A percentile compares a stretch with the other conserved stretches of the same genome.
phyloP scores from a whole-genome alignment of 129 eudicot species.

The Solidago caesia region DNA sequence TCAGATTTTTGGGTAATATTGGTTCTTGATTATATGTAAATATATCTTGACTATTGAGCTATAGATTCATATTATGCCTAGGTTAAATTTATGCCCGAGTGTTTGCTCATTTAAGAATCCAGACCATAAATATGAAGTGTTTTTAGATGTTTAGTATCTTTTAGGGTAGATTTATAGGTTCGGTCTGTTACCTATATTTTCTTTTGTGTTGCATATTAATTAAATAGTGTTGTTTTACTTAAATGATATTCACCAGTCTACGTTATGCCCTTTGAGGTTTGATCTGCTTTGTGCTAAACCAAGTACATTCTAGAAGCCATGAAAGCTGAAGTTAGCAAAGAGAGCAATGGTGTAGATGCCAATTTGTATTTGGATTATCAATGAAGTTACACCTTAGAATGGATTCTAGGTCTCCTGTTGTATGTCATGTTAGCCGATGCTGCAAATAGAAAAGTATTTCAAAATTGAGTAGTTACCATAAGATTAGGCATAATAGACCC shows the following conservation, averaged over 20 bases:
- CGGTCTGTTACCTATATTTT: not conserved
- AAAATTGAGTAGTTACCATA: conserved; percentile 23
- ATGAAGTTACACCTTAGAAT: conserved; percentile 4
- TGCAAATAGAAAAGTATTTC: conserved; percentile 17
- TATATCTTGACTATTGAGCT: conserved; percentile 14
- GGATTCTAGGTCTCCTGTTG: not conserved
- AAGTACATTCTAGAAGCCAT: conserved; percentile 17
- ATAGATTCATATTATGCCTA: conserved; percentile 2
- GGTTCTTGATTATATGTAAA: conserved; percentile 18
- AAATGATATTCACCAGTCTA: conserved; percentile 6
- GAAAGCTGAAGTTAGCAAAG: conserved; percentile 9
- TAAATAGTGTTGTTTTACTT: not conserved
- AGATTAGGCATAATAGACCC: conserved; percentile 8
- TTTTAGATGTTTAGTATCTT: conserved; percentile 18
- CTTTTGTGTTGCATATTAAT: conserved; percentile 5
- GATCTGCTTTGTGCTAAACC: conserved; percentile 8
- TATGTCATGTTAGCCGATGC: not conserved
- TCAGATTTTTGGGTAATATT: conserved; percentile 33
- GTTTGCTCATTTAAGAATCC: conserved; percentile 4
- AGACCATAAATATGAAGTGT: conserved; percentile 17
- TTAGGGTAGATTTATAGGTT: conserved; percentile 28
- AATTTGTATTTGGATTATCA: conserved; percentile 15
- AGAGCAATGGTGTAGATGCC: conserved; percentile 13
- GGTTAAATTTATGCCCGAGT: conserved; percentile 13
- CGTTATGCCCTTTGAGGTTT: conserved; percentile 16